phyloP scores from a whole-genome alignment of 1,139 yeast species.

The Scheffersomyces parashehatae region DNA sequence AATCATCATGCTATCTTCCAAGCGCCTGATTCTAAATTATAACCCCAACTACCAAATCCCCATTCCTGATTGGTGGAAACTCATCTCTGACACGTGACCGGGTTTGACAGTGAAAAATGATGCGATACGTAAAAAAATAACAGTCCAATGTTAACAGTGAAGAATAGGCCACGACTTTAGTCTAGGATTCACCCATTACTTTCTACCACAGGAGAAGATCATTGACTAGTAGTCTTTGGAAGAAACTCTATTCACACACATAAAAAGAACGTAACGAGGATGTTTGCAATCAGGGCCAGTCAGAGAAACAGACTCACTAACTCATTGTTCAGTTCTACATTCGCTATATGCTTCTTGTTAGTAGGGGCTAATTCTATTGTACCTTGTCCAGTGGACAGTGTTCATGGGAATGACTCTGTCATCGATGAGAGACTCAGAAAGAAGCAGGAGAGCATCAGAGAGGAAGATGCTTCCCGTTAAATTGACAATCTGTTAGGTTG shows the following conservation, averaged over 20 bases:
- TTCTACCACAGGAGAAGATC: neutral
- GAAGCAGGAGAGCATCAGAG: slow-evolving; percentile 1
- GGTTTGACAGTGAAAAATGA: too few species aligned
- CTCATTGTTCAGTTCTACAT: slow-evolving; percentile 74
- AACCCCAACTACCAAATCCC: neutral
- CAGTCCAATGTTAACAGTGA: too few species aligned
- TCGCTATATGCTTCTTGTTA: slow-evolving; percentile 66
- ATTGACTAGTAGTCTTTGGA: slow-evolving; percentile 1
- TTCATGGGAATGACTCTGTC: slow-evolving; percentile 44
- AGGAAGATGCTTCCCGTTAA: too few species aligned
- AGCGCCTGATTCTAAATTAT: too few species aligned
- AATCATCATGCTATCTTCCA: too few species aligned
- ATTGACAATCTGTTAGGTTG: too few species aligned
- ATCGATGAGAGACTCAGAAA: slow-evolving; percentile 27
- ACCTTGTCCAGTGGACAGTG: slow-evolving; percentile 73
- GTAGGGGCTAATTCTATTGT: slow-evolving; percentile 69
- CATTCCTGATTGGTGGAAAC: slow-evolving; percentile 3
- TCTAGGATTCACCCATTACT: too few species aligned
- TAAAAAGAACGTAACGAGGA: slow-evolving; percentile 4
- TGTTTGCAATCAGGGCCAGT: slow-evolving; percentile 50
- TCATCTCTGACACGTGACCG: too few species aligned
- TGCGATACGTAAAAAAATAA: too few species aligned
- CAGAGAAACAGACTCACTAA: slow-evolving; percentile 58
- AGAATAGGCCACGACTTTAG: too few species aligned
- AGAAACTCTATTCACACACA: slow-evolving; percentile 2